These are phyloP conservation scores for Schwanniomyces vanrijiae DNA, from an alignment of 805 yeast species.

Conservation along the genomic window DNA sequence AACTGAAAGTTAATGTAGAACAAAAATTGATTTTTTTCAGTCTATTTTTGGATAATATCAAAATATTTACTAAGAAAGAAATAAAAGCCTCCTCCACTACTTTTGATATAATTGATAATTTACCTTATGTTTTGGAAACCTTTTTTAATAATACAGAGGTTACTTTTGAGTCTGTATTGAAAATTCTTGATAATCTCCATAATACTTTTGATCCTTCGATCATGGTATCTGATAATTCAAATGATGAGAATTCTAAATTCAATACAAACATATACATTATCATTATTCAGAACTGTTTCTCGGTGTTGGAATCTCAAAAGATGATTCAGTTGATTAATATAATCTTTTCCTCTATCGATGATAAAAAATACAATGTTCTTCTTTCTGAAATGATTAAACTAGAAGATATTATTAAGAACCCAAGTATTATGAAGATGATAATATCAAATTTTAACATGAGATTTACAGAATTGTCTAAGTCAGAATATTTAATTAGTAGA, in stretches of 20 bases:
- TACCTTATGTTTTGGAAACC: slow-evolving; percentile 23
- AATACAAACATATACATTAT: slow-evolving; percentile 11
- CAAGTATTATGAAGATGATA: slow-evolving; percentile 14
- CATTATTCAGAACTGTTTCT: slow-evolving; percentile 8
- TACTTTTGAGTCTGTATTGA: slow-evolving; percentile 18
- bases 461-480: slow-evolving; percentile 13
- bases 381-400: slow-evolving; percentile 15
- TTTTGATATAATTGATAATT: slow-evolving; percentile 29
- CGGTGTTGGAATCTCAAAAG: slow-evolving; percentile 9
- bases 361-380: slow-evolving; percentile 16
- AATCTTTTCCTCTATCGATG: slow-evolving; percentile 15
- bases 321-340: slow-evolving; percentile 12
- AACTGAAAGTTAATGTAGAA: slow-evolving; percentile 22
- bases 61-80: slow-evolving; percentile 30
- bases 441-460: slow-evolving; percentile 17
- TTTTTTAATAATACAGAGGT: slow-evolving; percentile 17
- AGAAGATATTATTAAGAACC: slow-evolving; percentile 6
- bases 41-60: slow-evolving; percentile 24
- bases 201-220: slow-evolving; percentile 34
- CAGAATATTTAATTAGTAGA: slow-evolving; percentile 21
- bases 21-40: slow-evolving; percentile 23
- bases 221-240: slow-evolving; percentile 4
- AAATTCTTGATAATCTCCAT: slow-evolving; percentile 24
- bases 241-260: slow-evolving; percentile 1
- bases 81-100: slow-evolving; percentile 27